Evolutionary conservation across 805 yeast species (phyloP), one percentile per base, ranked within the genome.

Genomic region (Suhomyces sp.): DNA sequence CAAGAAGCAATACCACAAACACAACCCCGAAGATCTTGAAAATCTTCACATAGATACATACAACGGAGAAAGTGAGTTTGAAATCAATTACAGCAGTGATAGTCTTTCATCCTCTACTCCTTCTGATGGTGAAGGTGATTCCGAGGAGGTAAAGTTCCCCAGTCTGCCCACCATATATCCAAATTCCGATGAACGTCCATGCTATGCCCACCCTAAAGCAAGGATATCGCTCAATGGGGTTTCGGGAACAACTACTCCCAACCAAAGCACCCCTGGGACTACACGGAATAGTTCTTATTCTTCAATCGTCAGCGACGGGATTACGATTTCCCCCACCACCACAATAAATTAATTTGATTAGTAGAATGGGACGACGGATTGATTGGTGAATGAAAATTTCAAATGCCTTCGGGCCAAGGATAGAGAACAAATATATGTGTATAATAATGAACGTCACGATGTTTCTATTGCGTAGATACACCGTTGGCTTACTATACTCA

Each of bases 191-290:
- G 68, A 62, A 28, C 45, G 70, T 21, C 57, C 65, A 21, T 64
- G 68, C 44, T 67, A 47, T 40, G 72, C 74, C 3, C 74, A 68
- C 44, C 74, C 74, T 2, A 58, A 65, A 37, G 72, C 72, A 18
- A 59, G 52, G 26, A 56, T 68, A 4, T 47, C 52, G 13, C 43
- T 58, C 25, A 37, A 44, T 21, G 48, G 39, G 4, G 28, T 31
- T 46, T 29, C 75, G 54, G 18, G 60, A 50, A 8, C 22, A 7
- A 25, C 23, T 19, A 6, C 19, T 4, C 20, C 33, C 19, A 4
- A n/a, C 13, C 6, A 17, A 15, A 17, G 4, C 17, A 28, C 31
- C n/a, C 31, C 16, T 6, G 21, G 33, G 5, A 29, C 16, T 7
- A 28, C 31, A 9, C 31, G 31, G 2, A 29, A 19, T 25, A 10